Conservation (phyloP, 2,329 filamentous ascomycete species). For the Pseudonectria buxi region DNA sequence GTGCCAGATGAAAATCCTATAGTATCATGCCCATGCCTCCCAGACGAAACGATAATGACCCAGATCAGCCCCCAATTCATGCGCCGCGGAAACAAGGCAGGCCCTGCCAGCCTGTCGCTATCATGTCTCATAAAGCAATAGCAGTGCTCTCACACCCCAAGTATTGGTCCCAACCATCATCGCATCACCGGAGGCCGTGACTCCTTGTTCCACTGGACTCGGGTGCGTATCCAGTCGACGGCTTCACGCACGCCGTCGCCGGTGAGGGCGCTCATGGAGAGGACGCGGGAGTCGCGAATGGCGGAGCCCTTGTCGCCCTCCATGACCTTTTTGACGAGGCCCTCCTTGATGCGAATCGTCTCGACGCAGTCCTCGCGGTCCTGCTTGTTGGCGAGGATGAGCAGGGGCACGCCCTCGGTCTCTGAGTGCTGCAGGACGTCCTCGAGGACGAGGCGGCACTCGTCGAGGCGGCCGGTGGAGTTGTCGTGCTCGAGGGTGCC, state of each 20-base stretch:
- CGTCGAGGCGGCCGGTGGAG: slow-evolving; percentile 63
- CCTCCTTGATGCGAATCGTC: slow-evolving; percentile 95
- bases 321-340: slow-evolving; percentile 88
- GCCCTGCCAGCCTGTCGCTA: background rate
- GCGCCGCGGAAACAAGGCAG: slow-evolving; percentile 1
- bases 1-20: slow-evolving; percentile 9
- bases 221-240: slow-evolving; percentile 89
- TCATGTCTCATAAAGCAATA: background rate
- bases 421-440: slow-evolving; percentile 82
- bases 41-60: slow-evolving; percentile 8
- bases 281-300: slow-evolving; percentile 82
- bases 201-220: slow-evolving; percentile 96
- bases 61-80: slow-evolving; percentile 10
- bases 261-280: slow-evolving; percentile 87
- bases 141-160: background rate
- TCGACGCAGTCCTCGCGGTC: slow-evolving; percentile 96
- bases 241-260: slow-evolving; percentile 85
- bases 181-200: slow-evolving; percentile 86
- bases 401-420: slow-evolving; percentile 81
- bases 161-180: slow-evolving; percentile 36
- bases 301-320: slow-evolving; percentile 84
- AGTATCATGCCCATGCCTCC: background rate
- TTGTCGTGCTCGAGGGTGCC: slow-evolving; percentile 53
- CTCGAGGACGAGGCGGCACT: slow-evolving; percentile 85
- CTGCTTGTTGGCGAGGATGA: slow-evolving; percentile 96